phyloP scores from a whole-genome alignment of 257 asterid species.

The Nicotiana otophora region DNA sequence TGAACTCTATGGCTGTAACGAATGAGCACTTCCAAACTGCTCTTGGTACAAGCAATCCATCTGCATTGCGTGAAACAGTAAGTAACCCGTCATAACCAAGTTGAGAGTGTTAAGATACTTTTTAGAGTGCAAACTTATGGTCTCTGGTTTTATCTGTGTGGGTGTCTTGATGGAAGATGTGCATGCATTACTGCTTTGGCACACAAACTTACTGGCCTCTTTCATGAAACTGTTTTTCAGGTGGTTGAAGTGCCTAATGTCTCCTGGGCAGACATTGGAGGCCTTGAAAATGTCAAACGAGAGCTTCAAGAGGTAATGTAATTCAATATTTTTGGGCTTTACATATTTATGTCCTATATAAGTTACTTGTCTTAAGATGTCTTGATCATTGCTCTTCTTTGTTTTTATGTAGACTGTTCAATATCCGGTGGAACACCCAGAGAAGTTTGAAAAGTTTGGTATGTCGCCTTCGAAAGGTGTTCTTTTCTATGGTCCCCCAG shows the following conservation, averaged over 20 bases:
- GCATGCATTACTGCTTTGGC: not conserved
- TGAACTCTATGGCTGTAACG: constrained; percentile 55
- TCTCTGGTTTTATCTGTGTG: not conserved
- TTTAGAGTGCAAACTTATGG: not conserved
- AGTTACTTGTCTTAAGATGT: not conserved
- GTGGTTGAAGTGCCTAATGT: constrained; percentile 51
- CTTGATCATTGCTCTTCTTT: not conserved
- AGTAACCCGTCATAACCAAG: constrained; percentile 7
- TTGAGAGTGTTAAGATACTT: not conserved
- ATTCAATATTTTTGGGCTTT: not conserved
- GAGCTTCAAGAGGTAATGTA: constrained; percentile 46
- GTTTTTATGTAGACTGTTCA: constrained; percentile 46
- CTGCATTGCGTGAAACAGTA: constrained; percentile 56
- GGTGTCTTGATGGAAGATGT: not conserved
- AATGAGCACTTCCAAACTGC: constrained; percentile 54
- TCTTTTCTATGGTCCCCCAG: constrained; percentile 65
- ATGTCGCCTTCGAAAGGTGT: constrained; percentile 69
- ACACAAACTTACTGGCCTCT: not conserved
- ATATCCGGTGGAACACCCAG: constrained; percentile 68
- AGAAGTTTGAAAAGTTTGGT: constrained; percentile 60
- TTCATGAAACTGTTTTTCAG: constrained; percentile 8
- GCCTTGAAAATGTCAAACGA: constrained; percentile 43
- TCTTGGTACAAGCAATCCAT: constrained; percentile 55
- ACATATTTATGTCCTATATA: not conserved
- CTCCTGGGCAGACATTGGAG: constrained; percentile 42